Evolutionary conservation across 1,139 yeast genomes (phyloP).

Genomic region (Debaryomyces subglobosus): DNA sequence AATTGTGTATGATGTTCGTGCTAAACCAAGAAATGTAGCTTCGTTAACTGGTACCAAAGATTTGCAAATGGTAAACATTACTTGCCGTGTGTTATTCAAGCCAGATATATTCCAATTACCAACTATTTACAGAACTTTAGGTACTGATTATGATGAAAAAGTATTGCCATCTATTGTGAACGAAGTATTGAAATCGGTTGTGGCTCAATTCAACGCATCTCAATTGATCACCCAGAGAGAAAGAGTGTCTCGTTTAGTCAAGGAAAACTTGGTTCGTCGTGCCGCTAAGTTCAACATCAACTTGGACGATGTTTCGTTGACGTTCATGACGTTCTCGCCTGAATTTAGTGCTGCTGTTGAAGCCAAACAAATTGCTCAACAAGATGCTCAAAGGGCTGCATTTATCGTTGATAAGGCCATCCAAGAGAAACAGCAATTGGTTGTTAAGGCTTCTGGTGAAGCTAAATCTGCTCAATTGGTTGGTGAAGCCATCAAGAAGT

Average conservation of each 20-base stretch:
- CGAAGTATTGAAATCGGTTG: conserved; percentile 94
- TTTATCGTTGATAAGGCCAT: conserved; percentile 95
- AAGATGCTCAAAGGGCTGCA: conserved; percentile 98
- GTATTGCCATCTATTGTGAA: conserved; percentile 96
- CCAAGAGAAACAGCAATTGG: conserved; percentile 96
- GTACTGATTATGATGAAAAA: conserved; percentile 92
- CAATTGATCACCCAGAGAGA: conserved; percentile 98
- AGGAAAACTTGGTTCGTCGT: conserved; percentile 89
- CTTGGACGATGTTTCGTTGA: conserved; percentile 93
- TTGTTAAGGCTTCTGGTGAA: conserved; percentile 97
- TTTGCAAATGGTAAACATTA: conserved; percentile 97
- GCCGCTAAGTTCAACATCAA: conserved; percentile 86
- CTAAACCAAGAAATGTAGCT: conserved; percentile 97
- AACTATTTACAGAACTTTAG: conserved; percentile 84
- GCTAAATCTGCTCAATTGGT: conserved; percentile 97
- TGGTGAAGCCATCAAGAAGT: conserved; percentile 98
- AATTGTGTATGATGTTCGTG: conserved; percentile 89
- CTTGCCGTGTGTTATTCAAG: conserved; percentile 93
- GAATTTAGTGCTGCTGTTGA: conserved; percentile 98
- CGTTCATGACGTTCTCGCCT: conserved; percentile 96
- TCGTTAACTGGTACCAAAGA: conserved; percentile 98
- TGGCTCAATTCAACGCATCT: conserved; percentile 97
- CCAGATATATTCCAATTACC: conserved; percentile 84
- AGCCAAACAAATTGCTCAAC: conserved; percentile 98
- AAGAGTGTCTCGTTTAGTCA: conserved; percentile 86